Conservation (phyloP, 495 filamentous ascomycete genomes). For the Barbatosphaeria neglecta region DNA sequence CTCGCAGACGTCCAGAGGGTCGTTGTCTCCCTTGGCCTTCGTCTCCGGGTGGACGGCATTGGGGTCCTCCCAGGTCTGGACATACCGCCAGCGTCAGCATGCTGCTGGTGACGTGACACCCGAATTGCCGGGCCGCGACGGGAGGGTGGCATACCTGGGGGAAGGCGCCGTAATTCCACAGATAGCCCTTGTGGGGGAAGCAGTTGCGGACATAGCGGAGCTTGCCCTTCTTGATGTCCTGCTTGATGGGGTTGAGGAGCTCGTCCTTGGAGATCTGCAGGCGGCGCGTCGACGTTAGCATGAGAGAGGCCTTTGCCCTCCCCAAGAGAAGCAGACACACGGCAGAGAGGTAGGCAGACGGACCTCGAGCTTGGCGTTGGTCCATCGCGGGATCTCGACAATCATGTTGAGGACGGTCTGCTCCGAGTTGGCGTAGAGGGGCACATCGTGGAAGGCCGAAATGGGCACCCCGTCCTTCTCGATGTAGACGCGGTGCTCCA, state of each 20-base stretch:
- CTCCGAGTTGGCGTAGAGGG: slow-evolving; percentile 89
- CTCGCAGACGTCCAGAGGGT: slow-evolving; percentile 98
- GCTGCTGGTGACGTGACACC: background rate
- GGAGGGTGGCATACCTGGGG: slow-evolving; percentile 55
- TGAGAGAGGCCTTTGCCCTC: no score
- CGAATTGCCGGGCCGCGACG: background rate
- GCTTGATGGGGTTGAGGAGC: slow-evolving; percentile 93
- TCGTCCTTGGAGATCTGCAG: slow-evolving; percentile 92
- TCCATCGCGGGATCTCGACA: slow-evolving; percentile 98
- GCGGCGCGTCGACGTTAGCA: slow-evolving; percentile 4
- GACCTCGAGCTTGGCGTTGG: slow-evolving; percentile 98
- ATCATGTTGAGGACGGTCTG: slow-evolving; percentile 97
- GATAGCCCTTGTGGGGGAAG: slow-evolving; percentile 99
- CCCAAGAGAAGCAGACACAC: background rate
- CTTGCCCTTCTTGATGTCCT: slow-evolving; percentile 81
- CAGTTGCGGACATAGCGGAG: slow-evolving; percentile 98
- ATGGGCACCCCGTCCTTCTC: slow-evolving; percentile 92
- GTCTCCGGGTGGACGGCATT: slow-evolving; percentile 92
- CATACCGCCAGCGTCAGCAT: no score
- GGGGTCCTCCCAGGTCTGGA: slow-evolving; percentile 97
- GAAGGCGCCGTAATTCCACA: slow-evolving; percentile 99
- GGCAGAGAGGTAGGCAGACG: background rate
- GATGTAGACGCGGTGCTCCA: slow-evolving; percentile 95
- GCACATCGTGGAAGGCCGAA: slow-evolving; percentile 97
- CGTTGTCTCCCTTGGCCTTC: slow-evolving; percentile 99